These are phyloP conservation scores for Tylopilus sp. DNA, from an alignment of 768 basidiomycete species.

Conservation along the genomic window DNA sequence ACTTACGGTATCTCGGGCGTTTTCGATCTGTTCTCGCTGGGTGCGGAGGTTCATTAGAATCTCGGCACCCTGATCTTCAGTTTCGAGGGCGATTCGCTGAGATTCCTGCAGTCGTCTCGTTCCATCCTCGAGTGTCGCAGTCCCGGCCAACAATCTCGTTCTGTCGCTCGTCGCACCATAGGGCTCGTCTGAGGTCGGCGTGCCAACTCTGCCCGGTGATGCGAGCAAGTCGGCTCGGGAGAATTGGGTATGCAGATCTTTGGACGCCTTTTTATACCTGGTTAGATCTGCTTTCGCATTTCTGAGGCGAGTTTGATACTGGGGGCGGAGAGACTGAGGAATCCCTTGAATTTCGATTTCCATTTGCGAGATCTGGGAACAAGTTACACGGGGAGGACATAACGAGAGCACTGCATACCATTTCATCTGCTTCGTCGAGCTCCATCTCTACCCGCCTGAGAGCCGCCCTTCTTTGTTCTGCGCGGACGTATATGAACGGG, in stretches of 20 bases:
- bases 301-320: conserved; percentile 73
- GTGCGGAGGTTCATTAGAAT: conserved; percentile 80
- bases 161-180: conserved; percentile 70
- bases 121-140: conserved; percentile 78
- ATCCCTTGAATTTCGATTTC: conserved; percentile 97
- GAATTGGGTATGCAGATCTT: conserved; percentile 65
- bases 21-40: conserved; percentile 94
- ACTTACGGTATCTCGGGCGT: conserved; percentile 83
- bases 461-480: conserved; percentile 79
- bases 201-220: conserved; percentile 35
- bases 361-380: conserved; percentile 90
- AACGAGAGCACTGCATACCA: conserved; percentile 48
- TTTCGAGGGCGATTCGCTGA: conserved; percentile 91
- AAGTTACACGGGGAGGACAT: conserved; percentile 1
- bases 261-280: conserved; percentile 76
- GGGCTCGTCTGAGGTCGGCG: conserved; percentile 70
- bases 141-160: conserved; percentile 75
- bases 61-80: conserved; percentile 92
- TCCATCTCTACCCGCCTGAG: conserved; percentile 90
- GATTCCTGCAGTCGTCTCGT: conserved; percentile 82
- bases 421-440: conserved; percentile 97
- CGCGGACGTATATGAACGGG: not conserved
- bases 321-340: conserved; percentile 75
- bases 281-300: conserved; percentile 72
- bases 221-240: conserved; percentile 79